Evolutionary conservation across 1,284 basidiomycete species (phyloP), one percentile per base, ranked within the genome.

Genomic region (Apiotrichum brassicae): DNA sequence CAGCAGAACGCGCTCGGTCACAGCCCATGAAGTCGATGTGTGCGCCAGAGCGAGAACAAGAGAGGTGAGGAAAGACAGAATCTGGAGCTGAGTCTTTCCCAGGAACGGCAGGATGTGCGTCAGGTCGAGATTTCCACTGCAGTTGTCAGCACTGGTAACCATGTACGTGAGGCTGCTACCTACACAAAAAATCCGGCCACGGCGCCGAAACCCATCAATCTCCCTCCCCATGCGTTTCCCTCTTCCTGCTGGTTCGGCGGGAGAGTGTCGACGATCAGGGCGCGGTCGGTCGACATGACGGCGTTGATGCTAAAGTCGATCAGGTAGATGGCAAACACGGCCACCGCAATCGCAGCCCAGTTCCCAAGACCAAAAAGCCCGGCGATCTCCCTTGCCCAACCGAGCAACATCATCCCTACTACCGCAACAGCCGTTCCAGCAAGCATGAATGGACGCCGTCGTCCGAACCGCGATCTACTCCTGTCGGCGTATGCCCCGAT

Each of bases 231-330:
- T 0, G 93, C 94, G 68, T 93, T 97, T 0, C 86, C 93, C 19
- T 81, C 77, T 8, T 90, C 83, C 68, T 97, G 94, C 42, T 83
- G 78, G 1, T 78, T 71, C 0, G 85, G 77, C 5, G 77, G 71
- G 0, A 80, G 62, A 3, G 78, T 75, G 61, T 81, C 80, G 24
- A 76, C 75, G 30, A 75, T 67, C 36, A 76, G 56, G 7, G 75
- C 75, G 48, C 75, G 64, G 59, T 76, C 75, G 3, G 73, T 71
- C 13, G 70, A 70, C 70, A 73, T 73, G 18, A 75, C 36, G 81
- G 84, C 90, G 65, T 97, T 97, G 56, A 97, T 86, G 23, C 84
- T 65, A 63, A 97, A 95, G 74, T 98, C 94, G 47, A 97, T 85
- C 32, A 85, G 77, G 64, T 88, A 95, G 44, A 98, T 87, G 3